These are phyloP conservation scores for Elsinoe australis DNA, from an alignment of 2,329 filamentous ascomycete genomes.

Conservation along the genomic window DNA sequence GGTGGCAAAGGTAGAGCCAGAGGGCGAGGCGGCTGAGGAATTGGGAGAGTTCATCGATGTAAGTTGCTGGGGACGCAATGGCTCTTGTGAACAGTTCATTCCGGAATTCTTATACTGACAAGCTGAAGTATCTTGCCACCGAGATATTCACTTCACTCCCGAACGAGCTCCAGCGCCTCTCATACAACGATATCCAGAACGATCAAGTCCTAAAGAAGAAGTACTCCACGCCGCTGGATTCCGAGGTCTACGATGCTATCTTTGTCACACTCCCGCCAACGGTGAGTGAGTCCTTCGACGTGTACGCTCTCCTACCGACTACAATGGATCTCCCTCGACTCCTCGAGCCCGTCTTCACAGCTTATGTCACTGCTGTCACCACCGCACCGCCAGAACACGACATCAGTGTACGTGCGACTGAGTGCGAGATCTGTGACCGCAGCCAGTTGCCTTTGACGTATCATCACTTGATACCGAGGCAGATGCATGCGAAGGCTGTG, in stretches of 20 bases:
- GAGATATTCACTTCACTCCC: slow-evolving; percentile 63
- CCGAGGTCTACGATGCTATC: slow-evolving; percentile 35
- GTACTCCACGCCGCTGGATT: slow-evolving; percentile 49
- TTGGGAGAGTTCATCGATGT: slow-evolving; percentile 71
- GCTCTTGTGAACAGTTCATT: neutral
- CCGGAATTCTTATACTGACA: too few relatives aligned
- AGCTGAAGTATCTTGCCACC: slow-evolving; percentile 64
- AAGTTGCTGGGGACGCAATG: slow-evolving; percentile 24
- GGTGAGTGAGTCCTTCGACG: slow-evolving; percentile 58
- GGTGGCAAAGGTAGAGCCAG: slow-evolving; percentile 21
- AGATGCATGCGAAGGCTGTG: slow-evolving; percentile 65
- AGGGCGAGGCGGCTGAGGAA: slow-evolving; percentile 51
- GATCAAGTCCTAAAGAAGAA: slow-evolving; percentile 43
- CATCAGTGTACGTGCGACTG: slow-evolving; percentile 37
- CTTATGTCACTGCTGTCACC: slow-evolving; percentile 53
- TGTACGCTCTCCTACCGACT: slow-evolving; percentile 56
- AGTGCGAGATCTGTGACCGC: slow-evolving; percentile 69
- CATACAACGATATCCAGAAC: slow-evolving; percentile 50
- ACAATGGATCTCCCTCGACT: slow-evolving; percentile 45
- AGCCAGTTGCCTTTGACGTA: slow-evolving; percentile 71
- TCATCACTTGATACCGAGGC: slow-evolving; percentile 76
- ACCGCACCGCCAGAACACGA: slow-evolving; percentile 57
- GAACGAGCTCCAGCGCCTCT: slow-evolving; percentile 50
- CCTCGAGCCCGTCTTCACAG: slow-evolving; percentile 54
- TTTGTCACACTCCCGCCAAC: slow-evolving; percentile 50